phyloP scores from a whole-genome alignment of 495 filamentous ascomycete genomes.

The Xylaria telfairii region DNA sequence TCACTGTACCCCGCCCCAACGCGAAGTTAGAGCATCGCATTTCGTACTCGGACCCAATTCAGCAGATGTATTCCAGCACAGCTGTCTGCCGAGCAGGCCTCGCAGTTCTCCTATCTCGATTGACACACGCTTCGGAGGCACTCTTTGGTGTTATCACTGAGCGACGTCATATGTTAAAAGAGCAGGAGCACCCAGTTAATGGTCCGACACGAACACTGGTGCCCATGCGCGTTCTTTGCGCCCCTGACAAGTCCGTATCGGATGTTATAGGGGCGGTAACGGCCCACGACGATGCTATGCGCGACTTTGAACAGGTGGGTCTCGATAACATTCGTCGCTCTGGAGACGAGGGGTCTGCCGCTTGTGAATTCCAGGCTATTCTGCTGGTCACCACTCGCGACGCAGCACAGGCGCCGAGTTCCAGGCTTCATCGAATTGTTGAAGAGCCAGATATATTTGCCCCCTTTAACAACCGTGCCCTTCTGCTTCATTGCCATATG shows the following conservation, averaged over 20 bases:
- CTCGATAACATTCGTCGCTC: slow-evolving; percentile 4
- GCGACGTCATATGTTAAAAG: slow-evolving; percentile 7
- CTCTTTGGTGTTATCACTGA: slow-evolving; percentile 16
- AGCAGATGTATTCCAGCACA: slow-evolving; percentile 10
- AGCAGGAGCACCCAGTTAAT: background rate
- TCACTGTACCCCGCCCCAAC: background rate
- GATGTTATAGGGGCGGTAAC: slow-evolving; percentile 12
- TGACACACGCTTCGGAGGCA: slow-evolving; percentile 8
- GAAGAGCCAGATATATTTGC: slow-evolving; percentile 14
- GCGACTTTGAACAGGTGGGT: slow-evolving; percentile 6
- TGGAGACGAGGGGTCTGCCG: slow-evolving; percentile 10
- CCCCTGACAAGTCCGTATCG: slow-evolving; percentile 8
- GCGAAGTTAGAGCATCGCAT: slow-evolving; percentile 9
- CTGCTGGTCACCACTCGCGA: slow-evolving; percentile 7
- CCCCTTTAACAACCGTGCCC: slow-evolving; percentile 10
- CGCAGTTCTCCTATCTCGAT: slow-evolving; percentile 11
- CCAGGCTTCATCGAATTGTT: slow-evolving; percentile 13
- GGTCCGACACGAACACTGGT: slow-evolving; percentile 3
- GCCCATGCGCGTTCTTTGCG: slow-evolving; percentile 15
- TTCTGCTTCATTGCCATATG: slow-evolving; percentile 9
- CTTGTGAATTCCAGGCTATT: slow-evolving; percentile 16
- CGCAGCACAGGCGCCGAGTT: slow-evolving; percentile 1
- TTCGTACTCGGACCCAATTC: background rate
- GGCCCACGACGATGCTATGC: background rate
- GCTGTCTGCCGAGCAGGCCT: slow-evolving; percentile 13